Evolutionary conservation across 805 yeast species (phyloP).

Genomic region (Nematodospora valgi): DNA sequence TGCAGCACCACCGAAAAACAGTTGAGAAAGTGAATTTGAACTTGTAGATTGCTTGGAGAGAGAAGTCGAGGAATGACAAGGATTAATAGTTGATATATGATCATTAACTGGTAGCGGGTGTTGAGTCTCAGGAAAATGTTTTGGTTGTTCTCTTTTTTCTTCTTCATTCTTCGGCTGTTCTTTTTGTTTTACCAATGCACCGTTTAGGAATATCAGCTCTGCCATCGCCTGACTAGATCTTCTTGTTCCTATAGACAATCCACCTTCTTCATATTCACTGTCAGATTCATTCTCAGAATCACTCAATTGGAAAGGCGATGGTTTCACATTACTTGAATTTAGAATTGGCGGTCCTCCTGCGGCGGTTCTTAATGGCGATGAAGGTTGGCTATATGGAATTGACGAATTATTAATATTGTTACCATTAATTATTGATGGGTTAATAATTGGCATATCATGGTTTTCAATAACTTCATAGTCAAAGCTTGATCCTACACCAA

Average conservation of each 20-base stretch:
- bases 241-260: conserved; percentile 36
- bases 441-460: conserved; percentile 27
- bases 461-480: conserved; percentile 35
- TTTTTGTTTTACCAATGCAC: not conserved
- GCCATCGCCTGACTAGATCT: conserved; percentile 42
- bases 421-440: conserved; percentile 14
- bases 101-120: conserved; percentile 21
- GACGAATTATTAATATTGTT: conserved; percentile 6
- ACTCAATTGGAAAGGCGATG: conserved; percentile 7
- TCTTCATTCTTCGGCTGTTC: not conserved
- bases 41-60: conserved; percentile 40
- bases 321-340: conserved; percentile 7
- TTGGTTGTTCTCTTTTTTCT: not conserved
- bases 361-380: conserved; percentile 3
- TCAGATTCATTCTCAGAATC: conserved; percentile 13
- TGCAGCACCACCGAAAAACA: conserved; percentile 27
- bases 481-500: conserved; percentile 37
- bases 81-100: conserved; percentile 28
- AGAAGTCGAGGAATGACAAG: conserved; percentile 30
- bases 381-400: conserved; percentile 6
- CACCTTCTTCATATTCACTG: conserved; percentile 28
- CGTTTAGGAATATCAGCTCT: conserved; percentile 33
- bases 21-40: conserved; percentile 36
- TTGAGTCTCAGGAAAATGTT: conserved; percentile 19
- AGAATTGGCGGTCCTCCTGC: not conserved